Evolutionary conservation across 805 yeast species (phyloP).

Genomic region (Zygotorulaspora chibaensis): DNA sequence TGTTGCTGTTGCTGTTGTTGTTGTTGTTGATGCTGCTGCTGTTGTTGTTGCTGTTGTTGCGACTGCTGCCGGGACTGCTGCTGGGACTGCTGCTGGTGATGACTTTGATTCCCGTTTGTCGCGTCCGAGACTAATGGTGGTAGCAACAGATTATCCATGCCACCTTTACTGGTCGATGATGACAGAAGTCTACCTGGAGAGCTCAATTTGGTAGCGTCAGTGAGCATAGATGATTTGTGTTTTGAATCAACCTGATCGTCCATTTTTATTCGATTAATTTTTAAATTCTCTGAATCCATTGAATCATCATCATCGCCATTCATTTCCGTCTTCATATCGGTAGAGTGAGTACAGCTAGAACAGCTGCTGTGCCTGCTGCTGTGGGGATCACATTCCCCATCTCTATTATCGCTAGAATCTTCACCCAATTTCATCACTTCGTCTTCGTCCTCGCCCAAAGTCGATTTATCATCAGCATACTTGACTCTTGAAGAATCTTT

Average conservation of each 20-base stretch:
- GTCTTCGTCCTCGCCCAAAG: constrained; percentile 9
- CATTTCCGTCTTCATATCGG: neutral
- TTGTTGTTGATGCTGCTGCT: constrained; percentile 25
- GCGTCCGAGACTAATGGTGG: constrained; percentile 26
- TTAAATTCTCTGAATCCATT: neutral
- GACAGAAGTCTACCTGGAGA: constrained; percentile 10
- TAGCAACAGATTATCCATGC: constrained; percentile 19
- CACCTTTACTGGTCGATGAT: constrained; percentile 3
- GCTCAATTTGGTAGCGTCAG: neutral
- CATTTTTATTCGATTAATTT: neutral
- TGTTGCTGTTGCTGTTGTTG: constrained; percentile 24
- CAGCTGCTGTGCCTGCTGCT: constrained; percentile 4
- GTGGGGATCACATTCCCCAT: constrained; percentile 9
- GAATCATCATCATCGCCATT: neutral
- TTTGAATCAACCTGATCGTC: neutral
- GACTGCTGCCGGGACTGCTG: neutral
- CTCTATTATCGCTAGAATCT: constrained; percentile 10
- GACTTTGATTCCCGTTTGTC: constrained; percentile 12
- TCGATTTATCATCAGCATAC: constrained; percentile 14
- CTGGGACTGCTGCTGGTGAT: constrained; percentile 21
- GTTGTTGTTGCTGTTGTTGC: neutral
- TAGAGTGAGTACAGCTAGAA: constrained; percentile 2
- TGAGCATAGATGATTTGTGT: neutral
- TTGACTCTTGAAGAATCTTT: constrained; percentile 18
- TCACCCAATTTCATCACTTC: neutral